Evolutionary conservation across 2,329 filamentous ascomycete species (phyloP).

Genomic region (Epichloe festucae): DNA sequence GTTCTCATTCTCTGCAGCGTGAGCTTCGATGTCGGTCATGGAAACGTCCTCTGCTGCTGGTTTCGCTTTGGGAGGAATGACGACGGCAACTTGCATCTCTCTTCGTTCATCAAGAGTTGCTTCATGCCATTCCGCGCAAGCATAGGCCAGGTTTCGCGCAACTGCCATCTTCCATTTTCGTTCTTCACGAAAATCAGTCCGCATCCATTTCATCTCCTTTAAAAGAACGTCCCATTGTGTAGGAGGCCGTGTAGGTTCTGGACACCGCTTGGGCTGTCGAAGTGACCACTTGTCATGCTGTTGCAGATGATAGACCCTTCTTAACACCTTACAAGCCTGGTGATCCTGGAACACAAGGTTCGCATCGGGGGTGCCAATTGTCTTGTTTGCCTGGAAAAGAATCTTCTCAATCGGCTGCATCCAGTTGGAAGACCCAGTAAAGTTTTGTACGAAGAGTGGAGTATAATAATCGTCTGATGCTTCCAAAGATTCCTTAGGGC

Average conservation of each 20-base stretch:
- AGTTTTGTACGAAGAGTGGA: slow-evolving; percentile 46
- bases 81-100: slow-evolving; percentile 52
- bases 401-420: slow-evolving; percentile 58
- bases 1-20: slow-evolving; percentile 26
- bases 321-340: slow-evolving; percentile 75
- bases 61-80: slow-evolving; percentile 30
- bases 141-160: slow-evolving; percentile 66
- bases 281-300: slow-evolving; percentile 88
- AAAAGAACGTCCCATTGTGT: slow-evolving; percentile 80
- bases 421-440: slow-evolving; percentile 41
- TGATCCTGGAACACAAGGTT: slow-evolving; percentile 73
- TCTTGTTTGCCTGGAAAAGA: slow-evolving; percentile 75
- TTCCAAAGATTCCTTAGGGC: slow-evolving; percentile 27
- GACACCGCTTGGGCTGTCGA: slow-evolving; percentile 71
- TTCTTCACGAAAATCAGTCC: slow-evolving; percentile 89
- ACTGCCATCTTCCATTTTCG: slow-evolving; percentile 82
- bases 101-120: slow-evolving; percentile 50
- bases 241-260: slow-evolving; percentile 63
- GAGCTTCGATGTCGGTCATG: slow-evolving; percentile 21
- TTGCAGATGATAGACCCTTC: slow-evolving; percentile 80
- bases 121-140: slow-evolving; percentile 71
- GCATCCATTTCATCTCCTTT: slow-evolving; percentile 95
- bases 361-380: slow-evolving; percentile 72
- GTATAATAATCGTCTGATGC: slow-evolving; percentile 51
- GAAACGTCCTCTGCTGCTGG: slow-evolving; percentile 16